phyloP scores from a whole-genome alignment of 495 filamentous ascomycete genomes.

The Poronia punctata region DNA sequence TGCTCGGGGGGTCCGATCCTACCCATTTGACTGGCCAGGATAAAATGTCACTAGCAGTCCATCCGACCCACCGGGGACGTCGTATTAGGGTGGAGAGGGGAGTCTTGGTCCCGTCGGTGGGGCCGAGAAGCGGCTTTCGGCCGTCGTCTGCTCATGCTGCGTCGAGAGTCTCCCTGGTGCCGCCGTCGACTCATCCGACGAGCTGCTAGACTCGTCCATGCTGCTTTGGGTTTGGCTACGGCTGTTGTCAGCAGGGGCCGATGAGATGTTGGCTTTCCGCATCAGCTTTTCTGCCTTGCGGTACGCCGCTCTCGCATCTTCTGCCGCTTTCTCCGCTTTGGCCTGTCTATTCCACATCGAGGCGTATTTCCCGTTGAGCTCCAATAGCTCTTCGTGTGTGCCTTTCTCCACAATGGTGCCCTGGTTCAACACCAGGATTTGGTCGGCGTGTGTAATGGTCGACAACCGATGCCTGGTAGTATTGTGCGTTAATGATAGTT shows the following conservation, averaged over 20 bases:
- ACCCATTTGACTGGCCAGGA: constrained; percentile 1
- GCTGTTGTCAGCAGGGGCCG: constrained; percentile 17
- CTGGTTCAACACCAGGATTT: constrained; percentile 85
- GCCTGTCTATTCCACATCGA: constrained; percentile 97
- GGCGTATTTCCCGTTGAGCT: constrained; percentile 69
- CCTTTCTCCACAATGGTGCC: constrained; percentile 79
- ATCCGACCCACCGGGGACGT: not conserved
- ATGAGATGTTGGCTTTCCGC: constrained; percentile 35
- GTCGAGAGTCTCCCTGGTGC: constrained; percentile 8
- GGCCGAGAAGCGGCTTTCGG: not conserved
- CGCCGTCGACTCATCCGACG: constrained; percentile 21
- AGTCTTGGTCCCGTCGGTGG: not conserved
- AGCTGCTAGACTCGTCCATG: constrained; percentile 26
- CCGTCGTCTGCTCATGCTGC: constrained; percentile 11
- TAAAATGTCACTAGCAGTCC: not conserved
- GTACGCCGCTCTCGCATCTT: constrained; percentile 56
- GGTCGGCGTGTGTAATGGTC: constrained; percentile 90
- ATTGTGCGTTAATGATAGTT: not conserved
- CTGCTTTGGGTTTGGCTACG: constrained; percentile 10
- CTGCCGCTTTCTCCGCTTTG: constrained; percentile 74
- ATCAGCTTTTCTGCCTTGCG: constrained; percentile 50
- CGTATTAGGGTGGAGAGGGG: constrained; percentile 4
- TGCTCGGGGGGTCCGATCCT: too few relatives aligned
- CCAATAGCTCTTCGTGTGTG: constrained; percentile 78
- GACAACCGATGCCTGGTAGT: constrained; percentile 68